Percentiles rank a stretch among this genome's conserved stretches.
phyloP scores from a whole-genome alignment of 2,329 filamentous ascomycete species.

The Elsinoe perseae region DNA sequence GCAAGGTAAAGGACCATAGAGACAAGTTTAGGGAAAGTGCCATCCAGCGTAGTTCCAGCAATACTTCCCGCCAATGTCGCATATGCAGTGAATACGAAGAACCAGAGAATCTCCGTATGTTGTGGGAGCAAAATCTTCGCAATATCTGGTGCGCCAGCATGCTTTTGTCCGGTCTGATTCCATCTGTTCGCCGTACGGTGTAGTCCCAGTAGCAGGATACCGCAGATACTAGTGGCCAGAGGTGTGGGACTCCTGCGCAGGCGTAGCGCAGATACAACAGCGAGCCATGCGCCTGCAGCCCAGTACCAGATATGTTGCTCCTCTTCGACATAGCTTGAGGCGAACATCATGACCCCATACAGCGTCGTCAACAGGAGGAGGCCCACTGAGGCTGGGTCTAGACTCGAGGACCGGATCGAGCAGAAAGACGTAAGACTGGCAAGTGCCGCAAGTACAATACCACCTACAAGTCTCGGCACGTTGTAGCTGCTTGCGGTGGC shows the following conservation, averaged over 20 bases:
- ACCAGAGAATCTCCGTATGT: slow-evolving; percentile 65
- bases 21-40: slow-evolving; percentile 24
- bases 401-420: slow-evolving; percentile 23
- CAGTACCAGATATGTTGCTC: slow-evolving; percentile 99
- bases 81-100: slow-evolving; percentile 62
- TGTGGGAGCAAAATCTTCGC: slow-evolving; percentile 61
- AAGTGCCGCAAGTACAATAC: slow-evolving; percentile 36
- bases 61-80: slow-evolving; percentile 39
- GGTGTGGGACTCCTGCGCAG: slow-evolving; percentile 31
- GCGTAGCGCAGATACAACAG: slow-evolving; percentile 25
- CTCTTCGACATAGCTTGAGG: slow-evolving; percentile 94
- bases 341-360: slow-evolving; percentile 91
- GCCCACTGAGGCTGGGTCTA: slow-evolving; percentile 30
- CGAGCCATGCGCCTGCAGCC: slow-evolving; percentile 62
- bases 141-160: slow-evolving; percentile 82
- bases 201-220: slow-evolving; percentile 43
- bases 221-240: slow-evolving; percentile 15
- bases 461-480: slow-evolving; percentile 51
- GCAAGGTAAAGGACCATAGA: slow-evolving; percentile 30
- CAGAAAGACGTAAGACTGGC: slow-evolving; percentile 36
- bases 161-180: slow-evolving; percentile 98
- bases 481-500: slow-evolving; percentile 90
- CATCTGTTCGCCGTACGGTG: slow-evolving; percentile 67
- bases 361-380: slow-evolving; percentile 32
- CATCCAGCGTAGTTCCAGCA: slow-evolving; percentile 22